These are phyloP conservation scores for Mycena polygramma DNA, from an alignment of 768 basidiomycete genomes.

Conservation along the genomic window DNA sequence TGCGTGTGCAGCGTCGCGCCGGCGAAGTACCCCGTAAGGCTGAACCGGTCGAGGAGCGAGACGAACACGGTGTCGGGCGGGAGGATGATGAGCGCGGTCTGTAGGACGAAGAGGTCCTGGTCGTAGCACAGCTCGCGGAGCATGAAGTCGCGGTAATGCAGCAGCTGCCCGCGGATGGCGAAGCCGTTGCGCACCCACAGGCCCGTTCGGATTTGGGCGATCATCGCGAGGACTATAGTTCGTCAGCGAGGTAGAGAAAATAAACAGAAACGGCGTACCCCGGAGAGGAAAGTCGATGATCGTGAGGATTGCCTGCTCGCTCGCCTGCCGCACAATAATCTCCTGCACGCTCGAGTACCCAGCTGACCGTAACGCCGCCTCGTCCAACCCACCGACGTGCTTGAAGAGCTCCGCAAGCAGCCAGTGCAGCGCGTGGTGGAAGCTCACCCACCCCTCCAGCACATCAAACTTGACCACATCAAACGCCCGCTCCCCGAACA, in stretches of 20 bases:
- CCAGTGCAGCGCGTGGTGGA: slow-evolving; percentile 95
- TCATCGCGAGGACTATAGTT: slow-evolving; percentile 83
- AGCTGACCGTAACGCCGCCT: slow-evolving; percentile 63
- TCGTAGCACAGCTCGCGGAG: slow-evolving; percentile 97
- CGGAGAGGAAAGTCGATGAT: slow-evolving; percentile 91
- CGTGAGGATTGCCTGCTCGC: slow-evolving; percentile 77
- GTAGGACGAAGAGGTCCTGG: slow-evolving; percentile 90
- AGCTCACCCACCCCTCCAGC: slow-evolving; percentile 86
- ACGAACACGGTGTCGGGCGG: slow-evolving; percentile 86
- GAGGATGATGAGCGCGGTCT: slow-evolving; percentile 83
- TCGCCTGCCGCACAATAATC: slow-evolving; percentile 70
- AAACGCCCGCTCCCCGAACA: slow-evolving; percentile 71
- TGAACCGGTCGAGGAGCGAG: slow-evolving; percentile 92
- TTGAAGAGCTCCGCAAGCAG: slow-evolving; percentile 90
- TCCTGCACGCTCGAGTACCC: slow-evolving; percentile 71
- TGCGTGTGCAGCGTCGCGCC: slow-evolving; percentile 68
- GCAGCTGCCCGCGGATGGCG: slow-evolving; percentile 92
- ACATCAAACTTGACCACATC: slow-evolving; percentile 85
- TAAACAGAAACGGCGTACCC: slow-evolving; percentile 62
- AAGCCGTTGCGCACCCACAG: slow-evolving; percentile 99
- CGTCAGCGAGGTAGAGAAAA: slow-evolving; percentile 7
- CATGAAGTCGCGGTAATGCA: slow-evolving; percentile 97
- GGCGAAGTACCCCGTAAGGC: slow-evolving; percentile 83
- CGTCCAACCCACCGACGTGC: slow-evolving; percentile 77
- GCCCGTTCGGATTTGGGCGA: slow-evolving; percentile 94